Evolutionary conservation across 2,329 filamentous ascomycete species (phyloP).

Genomic region (Sphaerulina musiva): DNA sequence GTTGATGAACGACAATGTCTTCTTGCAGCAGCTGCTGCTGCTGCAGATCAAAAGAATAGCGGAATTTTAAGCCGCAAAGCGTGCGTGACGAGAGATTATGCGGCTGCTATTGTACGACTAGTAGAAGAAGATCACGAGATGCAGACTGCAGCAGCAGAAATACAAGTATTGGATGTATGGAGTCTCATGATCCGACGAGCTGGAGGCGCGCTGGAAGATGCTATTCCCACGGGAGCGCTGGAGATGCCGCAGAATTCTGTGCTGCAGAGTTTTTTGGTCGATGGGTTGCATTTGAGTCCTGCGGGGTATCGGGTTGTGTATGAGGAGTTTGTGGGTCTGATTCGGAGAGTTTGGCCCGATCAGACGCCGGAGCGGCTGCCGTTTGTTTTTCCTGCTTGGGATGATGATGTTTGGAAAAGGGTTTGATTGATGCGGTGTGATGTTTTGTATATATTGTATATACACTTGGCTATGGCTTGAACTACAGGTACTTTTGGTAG

Average conservation of each 20-base stretch:
- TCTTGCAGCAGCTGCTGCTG: background rate
- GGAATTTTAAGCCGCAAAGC: constrained; percentile 46
- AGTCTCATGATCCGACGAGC: constrained; percentile 63
- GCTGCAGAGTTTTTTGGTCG: constrained; percentile 47
- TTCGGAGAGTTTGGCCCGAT: constrained; percentile 50
- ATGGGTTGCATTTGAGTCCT: constrained; percentile 56
- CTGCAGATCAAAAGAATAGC: constrained; percentile 12
- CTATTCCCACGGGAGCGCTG: constrained; percentile 45
- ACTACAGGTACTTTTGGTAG: background rate
- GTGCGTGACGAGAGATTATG: constrained; percentile 57
- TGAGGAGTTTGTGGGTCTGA: constrained; percentile 47
- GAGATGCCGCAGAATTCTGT: constrained; percentile 53
- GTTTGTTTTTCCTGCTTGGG: constrained; percentile 51
- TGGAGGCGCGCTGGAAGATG: constrained; percentile 43
- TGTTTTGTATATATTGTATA: too few species aligned
- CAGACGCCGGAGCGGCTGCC: constrained; percentile 48
- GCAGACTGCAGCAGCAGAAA: constrained; percentile 17
- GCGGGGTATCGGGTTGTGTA: constrained; percentile 53
- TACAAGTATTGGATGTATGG: constrained; percentile 74
- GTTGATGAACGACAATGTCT: constrained; percentile 24
- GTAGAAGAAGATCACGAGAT: constrained; percentile 42
- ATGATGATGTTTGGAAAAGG: constrained; percentile 26
- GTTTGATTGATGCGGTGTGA: background rate
- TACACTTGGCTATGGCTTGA: background rate
- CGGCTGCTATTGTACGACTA: constrained; percentile 58